Conservation (phyloP, 2,329 filamentous ascomycete genomes). For the Blastomyces silverae region DNA sequence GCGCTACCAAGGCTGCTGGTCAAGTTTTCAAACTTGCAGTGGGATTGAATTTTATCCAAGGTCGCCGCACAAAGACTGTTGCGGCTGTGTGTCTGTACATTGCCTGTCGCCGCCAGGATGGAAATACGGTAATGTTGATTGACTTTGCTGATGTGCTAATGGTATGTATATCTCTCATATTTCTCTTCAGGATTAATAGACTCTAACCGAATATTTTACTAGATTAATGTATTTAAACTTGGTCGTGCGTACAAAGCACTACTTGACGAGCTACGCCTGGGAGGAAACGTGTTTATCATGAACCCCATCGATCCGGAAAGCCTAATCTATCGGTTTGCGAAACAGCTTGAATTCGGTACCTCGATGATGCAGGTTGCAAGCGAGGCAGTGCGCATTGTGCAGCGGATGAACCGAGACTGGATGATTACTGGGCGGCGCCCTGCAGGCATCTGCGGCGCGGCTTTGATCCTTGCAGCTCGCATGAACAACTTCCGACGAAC, state of each 20-base stretch:
- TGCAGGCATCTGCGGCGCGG: constrained; percentile 88
- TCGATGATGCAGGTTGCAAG: constrained; percentile 76
- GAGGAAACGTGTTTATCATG: constrained; percentile 58
- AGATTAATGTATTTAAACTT: constrained; percentile 85
- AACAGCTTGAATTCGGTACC: constrained; percentile 81
- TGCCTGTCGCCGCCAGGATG: constrained; percentile 69
- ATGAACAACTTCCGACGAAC: constrained; percentile 98
- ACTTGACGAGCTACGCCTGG: constrained; percentile 52
- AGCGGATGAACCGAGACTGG: constrained; percentile 94
- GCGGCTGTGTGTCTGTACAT: constrained; percentile 88
- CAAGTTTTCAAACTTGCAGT: constrained; percentile 71
- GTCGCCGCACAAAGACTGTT: constrained; percentile 75
- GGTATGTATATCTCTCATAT: constrained; percentile 28
- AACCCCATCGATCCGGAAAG: constrained; percentile 79
- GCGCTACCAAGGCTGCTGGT: constrained; percentile 58
- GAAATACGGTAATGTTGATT: constrained; percentile 86
- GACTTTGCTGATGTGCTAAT: constrained; percentile 81
- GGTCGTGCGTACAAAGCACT: constrained; percentile 84
- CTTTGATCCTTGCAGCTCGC: constrained; percentile 85
- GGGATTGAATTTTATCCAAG: constrained; percentile 72
- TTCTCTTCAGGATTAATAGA: constrained; percentile 3
- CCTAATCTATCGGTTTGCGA: constrained; percentile 83
- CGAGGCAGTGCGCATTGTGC: constrained; percentile 79
- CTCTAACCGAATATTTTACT: constrained; percentile 34
- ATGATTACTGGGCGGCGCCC: constrained; percentile 92